phyloP scores from a whole-genome alignment of 257 asterid genomes.

The Jasminum sambac region DNA sequence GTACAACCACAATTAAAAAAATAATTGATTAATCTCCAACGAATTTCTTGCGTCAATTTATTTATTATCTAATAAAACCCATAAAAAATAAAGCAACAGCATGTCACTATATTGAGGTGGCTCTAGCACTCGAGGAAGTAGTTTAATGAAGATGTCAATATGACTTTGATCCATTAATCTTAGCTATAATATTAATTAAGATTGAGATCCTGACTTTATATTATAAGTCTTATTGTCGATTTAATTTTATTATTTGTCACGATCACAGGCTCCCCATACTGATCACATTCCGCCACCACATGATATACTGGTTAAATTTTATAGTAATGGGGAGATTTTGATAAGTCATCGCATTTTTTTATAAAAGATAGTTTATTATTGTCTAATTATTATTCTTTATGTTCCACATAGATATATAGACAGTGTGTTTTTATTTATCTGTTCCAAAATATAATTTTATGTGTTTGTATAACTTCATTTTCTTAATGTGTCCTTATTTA shows the following conservation, averaged over 20 bases:
- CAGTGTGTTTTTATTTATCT: too few species aligned
- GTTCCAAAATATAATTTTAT: too few species aligned
- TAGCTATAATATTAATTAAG: not conserved
- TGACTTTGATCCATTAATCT: not conserved
- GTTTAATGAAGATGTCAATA: not conserved
- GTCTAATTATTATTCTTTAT: too few species aligned
- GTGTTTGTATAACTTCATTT: too few species aligned
- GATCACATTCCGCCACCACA: not conserved
- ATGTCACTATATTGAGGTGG: not conserved
- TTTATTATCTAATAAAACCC: not conserved
- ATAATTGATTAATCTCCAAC: too few species aligned
- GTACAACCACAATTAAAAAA: too few species aligned
- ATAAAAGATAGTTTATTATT: not conserved
- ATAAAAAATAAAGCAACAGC: not conserved
- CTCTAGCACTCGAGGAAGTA: not conserved
- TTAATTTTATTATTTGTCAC: not conserved
- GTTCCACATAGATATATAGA: too few species aligned
- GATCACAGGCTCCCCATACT: constrained; percentile 1
- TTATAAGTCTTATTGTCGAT: not conserved
- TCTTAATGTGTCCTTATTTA: too few species aligned
- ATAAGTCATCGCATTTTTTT: not conserved
- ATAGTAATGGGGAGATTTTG: not conserved
- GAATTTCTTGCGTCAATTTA: too few species aligned
- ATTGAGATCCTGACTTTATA: not conserved
- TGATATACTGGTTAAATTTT: not conserved